Base-by-base conservation (phyloP, 2,329 filamentous ascomycete genomes). In the Penicillium sp. region DNA sequence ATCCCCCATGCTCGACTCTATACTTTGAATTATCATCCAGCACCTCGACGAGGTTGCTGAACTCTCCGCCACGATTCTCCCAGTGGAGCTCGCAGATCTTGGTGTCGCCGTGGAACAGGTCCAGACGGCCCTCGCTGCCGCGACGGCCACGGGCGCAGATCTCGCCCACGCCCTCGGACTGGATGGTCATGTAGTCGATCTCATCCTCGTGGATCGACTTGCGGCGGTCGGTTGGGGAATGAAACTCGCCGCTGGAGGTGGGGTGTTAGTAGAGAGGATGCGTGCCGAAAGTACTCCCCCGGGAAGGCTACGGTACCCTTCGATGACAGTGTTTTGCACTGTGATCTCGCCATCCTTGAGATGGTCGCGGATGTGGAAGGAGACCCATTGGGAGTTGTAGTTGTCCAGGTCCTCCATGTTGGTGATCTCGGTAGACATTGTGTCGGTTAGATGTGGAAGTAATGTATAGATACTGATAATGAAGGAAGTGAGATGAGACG, bases 61-160 rank as follows among this genome's bases (percentile, higher is more conserved):
- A 41, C 4, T 64, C 58, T 22, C 65, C 67, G n/a, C 62, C 58
- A 22, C 70, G 66, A 55, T 73, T 72, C 54, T 73, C 70, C 70
- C 70, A 73, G 53, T 73, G 70, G 18, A 73, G 62, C 50, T 73
- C 70, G 49, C 70, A 73, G 36, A 73, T 73, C 63, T 73, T 73
- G 50, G 55, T 54, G 35, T 72, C 59, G 55, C 63, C 68, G 52
- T 73, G 67, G 61, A 72, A 73, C 22, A 73, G 58, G 54, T 73
- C 71, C 40, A 73, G 60, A 31, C 70, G 69, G 36, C 71, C 71
- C 47, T 73, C 71, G 46, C 69, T 72, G 52, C 71, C 71, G n/a
- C 71, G 66, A 33, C 70, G 69, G 51, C 71, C 64, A 4, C 63
- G 64, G 33, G 71, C 71, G 36, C 66, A 68, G 55, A 73, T 68